A percentile compares a stretch with the other conserved stretches of the same genome.
Conservation (phyloP, 148 eudicot species). For the Fagopyrum tataricum region DNA sequence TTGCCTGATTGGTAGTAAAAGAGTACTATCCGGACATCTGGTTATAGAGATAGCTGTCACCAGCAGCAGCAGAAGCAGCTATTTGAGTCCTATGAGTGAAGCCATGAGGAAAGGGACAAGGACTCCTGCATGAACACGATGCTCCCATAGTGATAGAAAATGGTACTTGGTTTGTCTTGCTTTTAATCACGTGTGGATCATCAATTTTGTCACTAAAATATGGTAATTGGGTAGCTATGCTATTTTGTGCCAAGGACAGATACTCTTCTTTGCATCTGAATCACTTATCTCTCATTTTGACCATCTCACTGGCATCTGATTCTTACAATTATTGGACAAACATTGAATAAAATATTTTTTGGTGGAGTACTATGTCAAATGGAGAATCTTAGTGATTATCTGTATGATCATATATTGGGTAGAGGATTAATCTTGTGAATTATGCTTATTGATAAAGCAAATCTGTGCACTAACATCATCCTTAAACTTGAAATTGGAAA, state of each 20-base stretch:
- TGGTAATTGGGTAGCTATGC: not conserved
- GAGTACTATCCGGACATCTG: too few relatives aligned
- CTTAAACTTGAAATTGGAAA: too few relatives aligned
- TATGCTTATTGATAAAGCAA: too few relatives aligned
- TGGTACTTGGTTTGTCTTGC: not conserved
- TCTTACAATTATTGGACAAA: not conserved
- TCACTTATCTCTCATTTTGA: not conserved
- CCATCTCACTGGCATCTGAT: not conserved
- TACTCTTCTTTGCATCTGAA: not conserved
- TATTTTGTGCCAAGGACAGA: not conserved
- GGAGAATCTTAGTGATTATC: not conserved
- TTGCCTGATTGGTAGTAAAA: too few relatives aligned
- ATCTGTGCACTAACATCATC: too few relatives aligned
- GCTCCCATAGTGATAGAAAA: not conserved
- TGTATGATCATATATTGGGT: not conserved
- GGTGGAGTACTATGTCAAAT: not conserved
- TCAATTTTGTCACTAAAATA: not conserved
- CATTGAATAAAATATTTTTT: not conserved
- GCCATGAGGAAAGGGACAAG: too few relatives aligned
- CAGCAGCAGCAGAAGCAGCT: too few relatives aligned
- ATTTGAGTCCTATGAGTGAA: too few relatives aligned
- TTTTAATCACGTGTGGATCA: not conserved
- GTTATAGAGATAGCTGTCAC: too few relatives aligned
- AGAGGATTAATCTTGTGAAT: too few relatives aligned
- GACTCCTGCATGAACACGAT: not conserved